Evolutionary conservation across 2,329 filamentous ascomycete species (phyloP).

Genomic region (Sphaerulina musiva): DNA sequence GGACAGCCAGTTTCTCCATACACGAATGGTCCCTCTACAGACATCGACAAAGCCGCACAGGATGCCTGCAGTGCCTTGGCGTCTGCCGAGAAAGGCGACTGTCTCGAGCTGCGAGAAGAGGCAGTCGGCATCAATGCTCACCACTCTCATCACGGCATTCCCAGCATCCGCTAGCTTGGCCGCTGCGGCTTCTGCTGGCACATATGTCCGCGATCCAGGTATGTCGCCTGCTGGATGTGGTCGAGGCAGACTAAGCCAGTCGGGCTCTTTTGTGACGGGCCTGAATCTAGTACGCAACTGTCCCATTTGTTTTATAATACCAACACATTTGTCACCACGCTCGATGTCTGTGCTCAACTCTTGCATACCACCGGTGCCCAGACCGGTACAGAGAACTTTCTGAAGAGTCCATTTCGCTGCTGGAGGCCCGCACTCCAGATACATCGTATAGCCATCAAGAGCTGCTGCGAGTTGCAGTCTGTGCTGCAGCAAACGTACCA

Average conservation of each 20-base stretch:
- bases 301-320: slow-evolving; percentile 48
- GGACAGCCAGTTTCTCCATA: slow-evolving; percentile 67
- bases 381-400: slow-evolving; percentile 61
- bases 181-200: slow-evolving; percentile 16
- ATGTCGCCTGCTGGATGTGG: slow-evolving; percentile 44
- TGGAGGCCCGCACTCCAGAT: slow-evolving; percentile 74
- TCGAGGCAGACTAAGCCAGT: slow-evolving; percentile 32
- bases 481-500: slow-evolving; percentile 58
- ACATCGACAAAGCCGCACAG: slow-evolving; percentile 61
- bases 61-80: slow-evolving; percentile 54
- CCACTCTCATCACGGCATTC: slow-evolving; percentile 48
- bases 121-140: slow-evolving; percentile 63
- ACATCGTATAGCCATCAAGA: slow-evolving; percentile 57
- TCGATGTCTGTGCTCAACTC: slow-evolving; percentile 33
- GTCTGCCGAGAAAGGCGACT: slow-evolving; percentile 61
- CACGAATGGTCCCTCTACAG: slow-evolving; percentile 60
- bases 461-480: slow-evolving; percentile 55
- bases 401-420: slow-evolving; percentile 62
- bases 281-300: slow-evolving; percentile 64
- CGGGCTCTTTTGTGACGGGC: slow-evolving; percentile 53
- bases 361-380: slow-evolving; percentile 57
- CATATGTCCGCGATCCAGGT: slow-evolving; percentile 40
- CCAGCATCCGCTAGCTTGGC: slow-evolving; percentile 15
- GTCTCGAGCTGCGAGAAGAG: slow-evolving; percentile 69
- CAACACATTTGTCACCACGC: slow-evolving; percentile 30